Evolutionary conservation across 495 filamentous ascomycete genomes (phyloP), one percentile per base, ranked within the genome.

Genomic region (Daldinia concentrica): DNA sequence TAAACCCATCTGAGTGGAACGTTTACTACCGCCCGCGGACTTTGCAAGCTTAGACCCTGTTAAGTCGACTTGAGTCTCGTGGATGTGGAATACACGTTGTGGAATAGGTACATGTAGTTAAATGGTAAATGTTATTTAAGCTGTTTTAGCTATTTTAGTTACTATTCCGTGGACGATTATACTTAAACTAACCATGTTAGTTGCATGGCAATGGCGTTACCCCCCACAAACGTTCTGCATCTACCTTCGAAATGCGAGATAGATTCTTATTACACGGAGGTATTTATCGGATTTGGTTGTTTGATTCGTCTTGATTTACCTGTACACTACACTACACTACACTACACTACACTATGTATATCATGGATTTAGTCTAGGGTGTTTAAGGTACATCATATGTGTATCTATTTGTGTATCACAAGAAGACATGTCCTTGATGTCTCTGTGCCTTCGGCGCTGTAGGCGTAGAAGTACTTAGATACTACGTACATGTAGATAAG

Each of bases 1-100:
- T 36, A 62, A 66, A 58, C 66, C 66, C 66, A 63, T 69, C 61
- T 66, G 62, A 15, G 58, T 66, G 66, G 65, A 68, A 73, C 70
- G 65, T 69, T 54, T 63, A 64, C 60, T 54, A 58, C 30, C 32
- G 65, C 58, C 70, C 62, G 41, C 50, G 54, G 50, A 62, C 32
- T 17, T 51, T 64, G 48, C 65, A 73, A 68, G 70, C 65, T 65
- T 58, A 17, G 32, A 62, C 65, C 70, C 34, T 73, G 70, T 57
- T n/a, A n/a, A n/a, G n/a, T n/a, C n/a, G n/a, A n/a, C n/a, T n/a
- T 22, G 45, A 48, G 54, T 51, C 34, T 67, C 50, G 62, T 71
- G 43, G 63, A 19, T 55, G 56, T 54, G 36, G 27, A 61, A 64
- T 56, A 45, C 27, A 41, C 36, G 27, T 50, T 24, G 43, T 66